Conservation (phyloP, 331 rosid species). For the Arachis monticola region DNA sequence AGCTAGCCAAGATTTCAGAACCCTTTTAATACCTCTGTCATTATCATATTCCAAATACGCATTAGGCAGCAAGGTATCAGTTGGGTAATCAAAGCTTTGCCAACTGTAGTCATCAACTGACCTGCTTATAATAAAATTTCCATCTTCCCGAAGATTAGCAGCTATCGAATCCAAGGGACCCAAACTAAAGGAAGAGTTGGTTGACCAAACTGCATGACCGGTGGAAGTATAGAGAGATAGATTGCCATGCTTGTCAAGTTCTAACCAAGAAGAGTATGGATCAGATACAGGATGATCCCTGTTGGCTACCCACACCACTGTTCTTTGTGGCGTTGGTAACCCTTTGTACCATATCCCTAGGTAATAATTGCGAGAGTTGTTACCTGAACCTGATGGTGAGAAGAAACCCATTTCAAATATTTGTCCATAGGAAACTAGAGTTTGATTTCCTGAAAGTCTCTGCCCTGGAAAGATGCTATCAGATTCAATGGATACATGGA, state of each 20-base stretch:
- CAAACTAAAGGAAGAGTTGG: background rate
- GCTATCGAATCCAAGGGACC: background rate
- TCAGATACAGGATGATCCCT: conserved; percentile 44
- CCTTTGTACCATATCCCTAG: conserved; percentile 51
- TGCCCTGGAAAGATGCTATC: background rate
- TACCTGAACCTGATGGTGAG: conserved; percentile 42
- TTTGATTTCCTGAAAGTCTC: conserved; percentile 34
- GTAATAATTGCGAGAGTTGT: conserved; percentile 35
- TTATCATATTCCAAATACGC: conserved; percentile 40
- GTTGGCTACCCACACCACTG: conserved; percentile 54
- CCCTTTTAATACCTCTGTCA: background rate
- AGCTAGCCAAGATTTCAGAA: conserved; percentile 39
- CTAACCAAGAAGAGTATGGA: conserved; percentile 36
- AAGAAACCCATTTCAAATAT: conserved; percentile 49
- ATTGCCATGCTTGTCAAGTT: conserved; percentile 31
- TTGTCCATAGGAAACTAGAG: conserved; percentile 28
- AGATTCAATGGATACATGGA: conserved; percentile 10
- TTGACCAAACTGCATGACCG: conserved; percentile 39
- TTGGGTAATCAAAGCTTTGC: conserved; percentile 56
- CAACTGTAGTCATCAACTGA: conserved; percentile 11
- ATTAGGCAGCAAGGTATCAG: conserved; percentile 50
- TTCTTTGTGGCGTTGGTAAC: background rate
- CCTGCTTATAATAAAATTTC: conserved; percentile 40
- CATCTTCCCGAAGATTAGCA: conserved; percentile 37
- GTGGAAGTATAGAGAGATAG: conserved; percentile 1